Base-by-base conservation (phyloP, 1,139 yeast genomes). In the Meyerozyma athensensis region DNA sequence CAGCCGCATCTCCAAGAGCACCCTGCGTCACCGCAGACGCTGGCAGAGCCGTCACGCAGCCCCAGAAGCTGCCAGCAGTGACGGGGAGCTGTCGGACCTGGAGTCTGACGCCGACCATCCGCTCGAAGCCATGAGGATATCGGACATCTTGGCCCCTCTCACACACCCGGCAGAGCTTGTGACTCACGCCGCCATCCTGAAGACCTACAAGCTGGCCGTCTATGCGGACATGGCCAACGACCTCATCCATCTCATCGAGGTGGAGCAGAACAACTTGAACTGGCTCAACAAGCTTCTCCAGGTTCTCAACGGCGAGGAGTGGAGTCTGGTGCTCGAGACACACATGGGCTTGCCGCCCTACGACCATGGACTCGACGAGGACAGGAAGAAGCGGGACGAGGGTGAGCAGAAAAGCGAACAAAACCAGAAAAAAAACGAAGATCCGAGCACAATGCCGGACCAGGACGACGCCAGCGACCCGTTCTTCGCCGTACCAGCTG, bases 251-350 rank as follows among this genome's bases (percentile, higher is more conserved):
- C 65, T 82, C 43, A 83, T 92, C 39, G 90, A 85, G 52, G 74
- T 77, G 33, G 97, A 90, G 53, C 96, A 87, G 52, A 70, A 73
- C 26, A 82, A 81, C 33, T 82, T 86, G 17, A 79, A 81, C 42
- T 77, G 81, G 58, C 68, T 89, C 42, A 76, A 84, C 36, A 77
- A 78, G 48, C 65, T 90, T 35, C 71, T 90, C 60, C 86, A 83
- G 45, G 80, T 85, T 1, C 78, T 90, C 52, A 68, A 89, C 38
- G 96, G 97, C 8, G 97, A 90, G 53, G 92, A 86, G 57, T 86
- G 95, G 53, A 77, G 77, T 40, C 59, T 89, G 57, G 77, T 79
- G 19, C 67, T 89, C 36, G 82, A 86, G 2, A 24, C 12, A 8
- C n/a, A n/a, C n/a, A 8, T 21, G 23, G 23, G 23, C 10, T 10